These are phyloP conservation scores for Davidsoniella eucalypti DNA, from an alignment of 2,329 filamentous ascomycete species.

Conservation along the genomic window DNA sequence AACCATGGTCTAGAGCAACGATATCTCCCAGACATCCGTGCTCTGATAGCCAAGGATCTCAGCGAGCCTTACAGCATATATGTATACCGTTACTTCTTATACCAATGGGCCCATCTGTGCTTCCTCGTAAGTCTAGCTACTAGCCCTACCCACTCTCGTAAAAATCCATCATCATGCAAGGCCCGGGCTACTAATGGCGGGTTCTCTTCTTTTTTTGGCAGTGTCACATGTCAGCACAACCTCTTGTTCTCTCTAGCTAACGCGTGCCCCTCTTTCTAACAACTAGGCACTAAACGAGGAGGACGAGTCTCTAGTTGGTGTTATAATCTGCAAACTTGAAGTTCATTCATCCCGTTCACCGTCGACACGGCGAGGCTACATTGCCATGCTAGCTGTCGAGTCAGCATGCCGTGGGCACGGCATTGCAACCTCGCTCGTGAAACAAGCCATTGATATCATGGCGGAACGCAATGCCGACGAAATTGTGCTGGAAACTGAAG, in stretches of 20 bases:
- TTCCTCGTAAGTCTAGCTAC: conserved; percentile 52
- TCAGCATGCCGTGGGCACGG: conserved; percentile 66
- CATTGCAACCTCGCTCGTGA: conserved; percentile 78
- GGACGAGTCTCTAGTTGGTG: conserved; percentile 57
- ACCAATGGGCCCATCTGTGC: conserved; percentile 95
- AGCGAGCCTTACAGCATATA: conserved; percentile 99
- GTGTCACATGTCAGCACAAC: not conserved
- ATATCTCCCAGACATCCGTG: conserved; percentile 72
- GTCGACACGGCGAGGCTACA: conserved; percentile 69
- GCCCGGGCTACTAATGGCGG: no score
- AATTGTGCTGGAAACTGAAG: conserved; percentile 90
- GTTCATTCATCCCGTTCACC: conserved; percentile 68
- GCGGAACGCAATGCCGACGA: conserved; percentile 70
- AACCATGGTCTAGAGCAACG: conserved; percentile 41
- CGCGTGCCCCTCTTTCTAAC: not conserved
- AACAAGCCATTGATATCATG: conserved; percentile 85
- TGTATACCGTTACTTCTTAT: conserved; percentile 94
- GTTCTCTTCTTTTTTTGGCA: conserved; percentile 9
- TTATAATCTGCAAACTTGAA: conserved; percentile 91
- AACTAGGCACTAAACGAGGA: conserved; percentile 41
- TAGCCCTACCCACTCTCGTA: no score
- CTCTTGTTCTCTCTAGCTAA: no score
- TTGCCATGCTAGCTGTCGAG: conserved; percentile 93
- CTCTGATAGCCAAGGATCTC: conserved; percentile 86
- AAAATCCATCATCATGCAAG: not conserved